Conservation (phyloP, 345 rosid species). For the Pistacia integerrima region DNA sequence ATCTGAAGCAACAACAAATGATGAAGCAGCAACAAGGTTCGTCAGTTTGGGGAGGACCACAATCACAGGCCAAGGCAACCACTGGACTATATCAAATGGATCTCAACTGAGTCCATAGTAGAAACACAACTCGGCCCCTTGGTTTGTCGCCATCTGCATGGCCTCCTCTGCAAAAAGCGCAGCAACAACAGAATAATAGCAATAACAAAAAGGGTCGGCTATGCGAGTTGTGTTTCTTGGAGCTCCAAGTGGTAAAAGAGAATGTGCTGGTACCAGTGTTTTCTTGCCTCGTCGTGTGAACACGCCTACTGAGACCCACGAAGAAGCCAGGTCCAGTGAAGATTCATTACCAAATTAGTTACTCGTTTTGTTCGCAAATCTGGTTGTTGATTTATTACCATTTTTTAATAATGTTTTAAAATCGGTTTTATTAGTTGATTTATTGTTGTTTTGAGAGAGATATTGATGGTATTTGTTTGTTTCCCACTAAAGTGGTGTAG, state of each 20-base stretch:
- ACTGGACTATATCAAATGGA: constrained; percentile 16
- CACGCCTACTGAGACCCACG: constrained; percentile 35
- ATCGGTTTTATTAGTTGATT: neutral
- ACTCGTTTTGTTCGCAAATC: neutral
- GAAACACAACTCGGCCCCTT: constrained; percentile 27
- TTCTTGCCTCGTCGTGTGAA: constrained; percentile 72
- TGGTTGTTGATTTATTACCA: neutral
- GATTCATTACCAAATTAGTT: no score
- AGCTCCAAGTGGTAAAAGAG: constrained; percentile 42
- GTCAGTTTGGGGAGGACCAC: constrained; percentile 31
- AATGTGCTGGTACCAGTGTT: constrained; percentile 82
- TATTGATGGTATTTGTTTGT: neutral
- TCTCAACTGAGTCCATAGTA: constrained; percentile 14
- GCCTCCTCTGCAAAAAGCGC: constrained; percentile 48
- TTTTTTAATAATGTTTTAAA: neutral
- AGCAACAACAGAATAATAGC: constrained; percentile 27
- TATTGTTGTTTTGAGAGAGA: neutral
- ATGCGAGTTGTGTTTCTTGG: constrained; percentile 69
- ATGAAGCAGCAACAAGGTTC: constrained; percentile 22
- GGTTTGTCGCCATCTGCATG: constrained; percentile 59
- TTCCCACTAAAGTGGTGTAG: constrained; percentile 67
- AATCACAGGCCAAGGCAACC: constrained; percentile 6
- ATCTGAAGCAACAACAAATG: constrained; percentile 42
- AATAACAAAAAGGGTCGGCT: constrained; percentile 37
- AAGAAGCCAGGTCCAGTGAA: constrained; percentile 55